Evolutionary conservation across 257 asterid genomes (phyloP), one percentile per base, ranked within the genome.

Genomic region (Nicotiana paniculata): DNA sequence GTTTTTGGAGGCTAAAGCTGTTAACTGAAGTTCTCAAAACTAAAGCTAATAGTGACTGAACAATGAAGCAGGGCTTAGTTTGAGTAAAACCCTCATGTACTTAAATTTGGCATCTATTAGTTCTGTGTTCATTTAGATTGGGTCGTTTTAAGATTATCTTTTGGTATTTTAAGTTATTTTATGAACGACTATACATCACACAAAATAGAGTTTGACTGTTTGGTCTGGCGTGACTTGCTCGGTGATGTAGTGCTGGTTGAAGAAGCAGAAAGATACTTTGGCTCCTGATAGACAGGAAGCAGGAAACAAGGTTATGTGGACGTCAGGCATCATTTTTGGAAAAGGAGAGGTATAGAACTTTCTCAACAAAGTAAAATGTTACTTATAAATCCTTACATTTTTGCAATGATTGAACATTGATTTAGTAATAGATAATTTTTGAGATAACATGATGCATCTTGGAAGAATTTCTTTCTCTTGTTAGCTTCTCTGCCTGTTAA

Each of bases 201-300:
- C 51, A 0, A 75, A 51, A 15, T 21, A 35, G 63, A 75, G 63
- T 26, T 51, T 75, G 79, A 75, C 63, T 48, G 79, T 15, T 59
- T 79, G 62, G 46, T n/a, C 61, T 62, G 62, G 30, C 61, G 7
- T 79, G 55, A 39, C 3, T 59, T 79, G 11, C 72, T 79, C 26
- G 46, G 63, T 85, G 83, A 79, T 85, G 5, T 54, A 96, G 99
- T 96, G 99, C 87, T 96, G 98, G 99, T 86, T 94, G 93, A 96
- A 96, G 92, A 93, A 93, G 81, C 99, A 96, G 87, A 90, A 88
- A 86, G 99, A 96, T 86, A 88, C 82, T 61, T 82, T 94, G 88
- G 69, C 76, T 82, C 98, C 99, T 10, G 97, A 91, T 4, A 86
- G 58, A 88, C 92, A 82, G 76, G 92, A 85, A 28, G 72, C 83